Conservation (phyloP, 768 basidiomycete genomes). For the Kockovaella imperatae region DNA sequence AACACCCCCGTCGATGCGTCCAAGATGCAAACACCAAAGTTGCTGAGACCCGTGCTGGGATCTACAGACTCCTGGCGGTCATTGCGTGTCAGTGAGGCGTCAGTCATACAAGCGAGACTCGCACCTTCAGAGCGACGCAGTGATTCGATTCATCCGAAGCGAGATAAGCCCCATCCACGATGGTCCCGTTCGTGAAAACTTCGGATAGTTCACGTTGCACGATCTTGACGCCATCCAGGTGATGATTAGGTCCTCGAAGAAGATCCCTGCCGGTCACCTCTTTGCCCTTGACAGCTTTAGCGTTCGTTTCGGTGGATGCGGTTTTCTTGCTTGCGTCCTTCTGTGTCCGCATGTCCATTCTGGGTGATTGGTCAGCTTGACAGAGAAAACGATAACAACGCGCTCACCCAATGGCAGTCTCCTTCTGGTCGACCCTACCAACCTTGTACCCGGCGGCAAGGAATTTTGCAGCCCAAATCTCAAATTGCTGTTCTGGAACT, state of each 20-base stretch:
- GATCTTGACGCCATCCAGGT: slow-evolving; percentile 54
- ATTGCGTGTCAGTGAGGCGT: neutral
- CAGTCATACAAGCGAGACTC: neutral
- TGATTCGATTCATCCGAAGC: slow-evolving; percentile 91
- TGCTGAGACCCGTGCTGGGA: slow-evolving; percentile 38
- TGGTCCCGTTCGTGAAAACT: slow-evolving; percentile 92
- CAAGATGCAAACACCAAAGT: slow-evolving; percentile 81
- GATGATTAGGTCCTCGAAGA: too few relatives aligned
- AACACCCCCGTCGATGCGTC: slow-evolving; percentile 96
- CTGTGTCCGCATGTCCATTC: slow-evolving; percentile 2
- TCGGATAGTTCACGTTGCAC: slow-evolving; percentile 86
- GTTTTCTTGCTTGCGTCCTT: neutral
- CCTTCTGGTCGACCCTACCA: slow-evolving; percentile 90
- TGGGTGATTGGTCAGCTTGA: neutral
- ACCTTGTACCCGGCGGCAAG: slow-evolving; percentile 48
- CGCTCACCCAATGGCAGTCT: slow-evolving; percentile 75
- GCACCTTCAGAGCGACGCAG: slow-evolving; percentile 72
- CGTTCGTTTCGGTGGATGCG: neutral
- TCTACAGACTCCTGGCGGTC: slow-evolving; percentile 10
- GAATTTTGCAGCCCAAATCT: slow-evolving; percentile 53
- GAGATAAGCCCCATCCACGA: slow-evolving; percentile 80
- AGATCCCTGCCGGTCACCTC: too few relatives aligned
- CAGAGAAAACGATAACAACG: neutral
- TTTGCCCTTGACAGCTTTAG: too few relatives aligned
- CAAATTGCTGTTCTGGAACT: slow-evolving; percentile 88